Evolutionary conservation across 2,329 filamentous ascomycete genomes (phyloP), one percentile per base, ranked within the genome.

Genomic region (Hypoxylon sp.): DNA sequence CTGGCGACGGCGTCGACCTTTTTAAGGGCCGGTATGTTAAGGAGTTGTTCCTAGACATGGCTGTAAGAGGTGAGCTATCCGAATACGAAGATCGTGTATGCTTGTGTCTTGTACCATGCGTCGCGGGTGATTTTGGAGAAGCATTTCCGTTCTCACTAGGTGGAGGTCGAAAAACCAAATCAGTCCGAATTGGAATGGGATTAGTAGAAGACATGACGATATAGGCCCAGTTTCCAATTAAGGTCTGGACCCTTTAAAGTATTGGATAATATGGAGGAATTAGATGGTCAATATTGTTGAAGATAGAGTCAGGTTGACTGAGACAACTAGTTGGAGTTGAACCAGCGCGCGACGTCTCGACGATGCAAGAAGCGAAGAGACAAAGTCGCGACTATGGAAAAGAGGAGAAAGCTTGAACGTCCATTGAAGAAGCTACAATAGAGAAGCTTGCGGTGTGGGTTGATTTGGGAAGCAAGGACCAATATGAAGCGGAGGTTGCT

Each of bases 1-100:
- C 85, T 48, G 87, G 86, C 30, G 83, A 82, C 65, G 85, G 84
- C 81, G 87, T 88, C 72, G 86, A 81, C 72, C 87, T 83, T 79
- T 89, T 89, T 50, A 85, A 79, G 14, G 87, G 87, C 19, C 87
- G 86, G 73, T 88, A 88, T n/a, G 83, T 88, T 65, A 88, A 73
- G 21, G 87, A 89, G 72, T 87, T 89, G 72, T 88, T 89, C 72
- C 87, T 81, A 14, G 87, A 87, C 57, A 82, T 80, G 53, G 75
- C 74, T 7, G 75, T 77, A 50, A 89, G 81, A 9, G 86, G 84
- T 7, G 87, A 89, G n/a, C 82, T 80, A 61, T 89, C 87, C 25
- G 87, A 87, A 76, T 89, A 89, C 13, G 87, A 89, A 23, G 87
- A 89, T 67, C 87, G 82, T 45, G 87, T 88, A 77, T 89, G 87